Base-by-base conservation (phyloP, 176 grass and related monocot species). In the Elymus sibiricus region DNA sequence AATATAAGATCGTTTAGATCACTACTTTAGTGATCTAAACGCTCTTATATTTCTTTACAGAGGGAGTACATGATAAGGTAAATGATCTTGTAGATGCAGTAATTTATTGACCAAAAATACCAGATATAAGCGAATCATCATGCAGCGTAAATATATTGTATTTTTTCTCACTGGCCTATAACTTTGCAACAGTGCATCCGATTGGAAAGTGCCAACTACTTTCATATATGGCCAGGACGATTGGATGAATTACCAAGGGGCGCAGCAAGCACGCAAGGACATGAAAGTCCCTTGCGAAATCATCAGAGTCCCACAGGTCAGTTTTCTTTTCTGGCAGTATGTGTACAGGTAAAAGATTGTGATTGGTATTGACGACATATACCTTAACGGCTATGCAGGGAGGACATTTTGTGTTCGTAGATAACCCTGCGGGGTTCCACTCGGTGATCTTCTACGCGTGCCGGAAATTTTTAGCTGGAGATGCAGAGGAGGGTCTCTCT, bases 211-310 rank as follows among this genome's bases (percentile, higher is more conserved):
- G 64, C 93, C 96, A 5, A 95, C 96, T 72, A 98, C 96, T 69
- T 98, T 98, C 84, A 94, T 98, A 76, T 98, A 98, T 84, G 96
- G 96, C 22, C 74, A 95, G 6, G 53, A 98, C 72, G 96, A 98
- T 73, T 98, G 96, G 96, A 95, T 98, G 96, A 94, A 91, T 65
- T 98, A 95, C 81, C 74, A 94, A 89, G 93, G 96, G 0, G 96
- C 96, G 8, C 92, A 98, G 42, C 90, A 92, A 91, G 96, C 93
- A 32, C 88, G 93, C 15, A 85, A 92, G 76, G 86, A 92, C 43
- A 98, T 98, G 96, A 95, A 94, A 84, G 93, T 98, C 46, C 93
- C 96, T 84, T 98, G 93, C 76, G 93, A 98, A 89, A 98, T 98
- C 55, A 92, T 98, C 64, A 93, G 96, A 69, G 92, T 95, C 61